Base-by-base conservation (phyloP, 2,329 filamentous ascomycete species). In the Aspergillus flavus region DNA sequence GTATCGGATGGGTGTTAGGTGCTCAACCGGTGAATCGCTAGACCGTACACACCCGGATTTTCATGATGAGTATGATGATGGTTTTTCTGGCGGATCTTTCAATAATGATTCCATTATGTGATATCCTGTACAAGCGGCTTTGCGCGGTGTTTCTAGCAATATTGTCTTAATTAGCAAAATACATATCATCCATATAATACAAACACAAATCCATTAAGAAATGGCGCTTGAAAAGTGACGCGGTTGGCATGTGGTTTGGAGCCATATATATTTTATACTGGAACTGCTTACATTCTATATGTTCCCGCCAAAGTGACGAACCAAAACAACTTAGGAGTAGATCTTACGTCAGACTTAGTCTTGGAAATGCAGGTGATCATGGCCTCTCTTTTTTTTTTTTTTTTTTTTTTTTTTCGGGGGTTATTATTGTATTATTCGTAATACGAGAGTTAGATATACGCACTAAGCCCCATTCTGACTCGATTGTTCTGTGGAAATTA, bases 1-100 rank as follows among this genome's bases (percentile, higher is more conserved):
- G 87, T 11, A 79, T 90, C 70, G 87, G 87, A 10, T 90, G 87
- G 87, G 85, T 89, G 61, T 73, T 90, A 60, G 87, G 87, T 73
- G 81, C 80, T 59, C 80, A 82, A 63, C 80, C 81, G 16, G 76
- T 80, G 53, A 75, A 78, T 71, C 72, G 72, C 64, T 74, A 43
- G 9, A 56, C 6, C 16, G 1, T 34, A 36, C n/a, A 26, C n/a
- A 26, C 43, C 26, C 34, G 3, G 39, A 11, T 21, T 48, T 53
- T n/a, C 28, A 36, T 57, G 32, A 58, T 46, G 56, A 58, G 34
- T 28, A 28, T 23, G 26, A 60, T 41, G 39, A 59, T 43, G 21
- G 11, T 34, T 26, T 4, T 3, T 46, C n/a, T 41, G 30, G 26
- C 21, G 43, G 30, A 34, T 48, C 30, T 46, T 26, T 57, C 23